Conservation (phyloP, 139 green algal species). For the Zygnema circumcarinatum region DNA sequence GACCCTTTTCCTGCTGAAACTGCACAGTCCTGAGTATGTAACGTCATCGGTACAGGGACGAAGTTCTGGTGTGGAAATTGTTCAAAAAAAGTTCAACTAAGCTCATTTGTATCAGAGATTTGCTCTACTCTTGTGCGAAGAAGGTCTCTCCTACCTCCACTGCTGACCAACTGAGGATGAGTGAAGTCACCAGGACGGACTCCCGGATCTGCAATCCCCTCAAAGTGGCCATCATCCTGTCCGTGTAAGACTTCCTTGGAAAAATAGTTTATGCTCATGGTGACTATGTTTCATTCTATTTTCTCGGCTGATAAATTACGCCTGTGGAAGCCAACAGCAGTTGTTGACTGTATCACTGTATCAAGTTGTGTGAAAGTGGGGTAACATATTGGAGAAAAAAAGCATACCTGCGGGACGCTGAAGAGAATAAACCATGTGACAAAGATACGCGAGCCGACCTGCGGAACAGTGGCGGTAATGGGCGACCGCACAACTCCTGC, state of each 20-base stretch:
- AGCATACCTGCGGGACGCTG: slow-evolving; percentile 31
- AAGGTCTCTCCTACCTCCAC: slow-evolving; percentile 50
- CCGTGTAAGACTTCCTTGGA: neutral
- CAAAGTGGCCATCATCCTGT: neutral
- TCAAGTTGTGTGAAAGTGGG: neutral
- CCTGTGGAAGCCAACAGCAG: neutral
- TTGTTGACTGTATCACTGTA: neutral
- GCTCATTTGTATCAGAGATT: no score
- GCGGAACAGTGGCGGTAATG: slow-evolving; percentile 32
- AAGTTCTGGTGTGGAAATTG: no score
- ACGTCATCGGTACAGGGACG: no score
- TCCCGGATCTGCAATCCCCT: slow-evolving; percentile 34
- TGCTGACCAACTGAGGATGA: slow-evolving; percentile 53
- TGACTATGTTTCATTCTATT: no score
- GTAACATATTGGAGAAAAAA: neutral
- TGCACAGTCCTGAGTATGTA: no score
- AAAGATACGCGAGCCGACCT: slow-evolving; percentile 51
- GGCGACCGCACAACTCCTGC: slow-evolving; percentile 53
- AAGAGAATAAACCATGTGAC: slow-evolving; percentile 47
- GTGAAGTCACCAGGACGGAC: slow-evolving; percentile 25
- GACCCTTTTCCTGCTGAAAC: no score
- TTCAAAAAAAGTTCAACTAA: no score
- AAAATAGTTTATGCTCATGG: neutral
- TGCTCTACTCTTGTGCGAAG: no score
- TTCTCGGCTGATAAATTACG: no score